Base-by-base conservation (phyloP, 1,284 basidiomycete species). In the Rhizoctonia solani region DNA sequence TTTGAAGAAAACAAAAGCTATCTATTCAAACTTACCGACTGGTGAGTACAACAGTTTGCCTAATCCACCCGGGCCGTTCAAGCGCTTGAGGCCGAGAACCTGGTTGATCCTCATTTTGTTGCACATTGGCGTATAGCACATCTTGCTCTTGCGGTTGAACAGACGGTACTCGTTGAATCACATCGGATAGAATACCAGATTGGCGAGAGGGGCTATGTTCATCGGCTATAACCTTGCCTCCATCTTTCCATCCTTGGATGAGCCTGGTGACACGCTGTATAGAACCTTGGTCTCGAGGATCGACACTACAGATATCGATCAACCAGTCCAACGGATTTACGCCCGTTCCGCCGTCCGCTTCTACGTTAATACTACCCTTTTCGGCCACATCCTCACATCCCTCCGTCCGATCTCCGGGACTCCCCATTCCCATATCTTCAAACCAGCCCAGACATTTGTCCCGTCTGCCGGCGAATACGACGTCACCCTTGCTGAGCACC, bases 281-380 rank as follows among this genome's bases (percentile, higher is more conserved):
- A 5, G 75, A 74, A 29, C 69, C 72, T 2, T 75, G 75, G 69
- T 83, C 81, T 4, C 81, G 75, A 50, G 77, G 79, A 71, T 83
- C 82, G 19, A 84, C 70, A 4, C 76, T 77, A 1, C 77, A 77
- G 14, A 81, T 73, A 67, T 83, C 81, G 69, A 83, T 80, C n/a
- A 83, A 73, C 69, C 81, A 83, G 72, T 83, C 82, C 21, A 80
- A 74, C 1, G 77, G 76, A 66, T 79, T 79, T 16, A 78, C 73
- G 9, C 76, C 77, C 2, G 66, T 69, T 55, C 73, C 55, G 69
- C 72, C 46, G 56, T 75, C 74, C 46, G 75, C 69, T 14, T n/a
- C 37, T 16, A n/a, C 23, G 19, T 63, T 47, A 11, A 37, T 29
- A 11, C 50, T 44, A 23, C 23, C n/a, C 16, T 54, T 41, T 50